Conservation (phyloP, 257 asterid genomes). For the Scutellaria baicalensis region DNA sequence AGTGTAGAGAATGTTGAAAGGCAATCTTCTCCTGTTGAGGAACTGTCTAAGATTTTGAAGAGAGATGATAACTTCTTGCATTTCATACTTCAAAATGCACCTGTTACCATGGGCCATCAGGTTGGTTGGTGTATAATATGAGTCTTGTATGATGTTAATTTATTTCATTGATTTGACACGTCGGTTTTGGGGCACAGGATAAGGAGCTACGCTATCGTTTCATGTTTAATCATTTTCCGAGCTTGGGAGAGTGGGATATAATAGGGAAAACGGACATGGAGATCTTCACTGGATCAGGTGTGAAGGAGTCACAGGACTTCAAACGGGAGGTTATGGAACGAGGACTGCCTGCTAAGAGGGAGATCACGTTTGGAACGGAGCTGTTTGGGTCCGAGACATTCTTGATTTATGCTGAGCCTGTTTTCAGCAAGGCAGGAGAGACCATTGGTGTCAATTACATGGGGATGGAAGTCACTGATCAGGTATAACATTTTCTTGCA, state of each 20-base stretch:
- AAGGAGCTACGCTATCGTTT: constrained; percentile 80
- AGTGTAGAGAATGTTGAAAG: constrained; percentile 73
- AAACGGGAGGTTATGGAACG: constrained; percentile 75
- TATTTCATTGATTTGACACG: no score
- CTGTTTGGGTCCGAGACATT: constrained; percentile 79
- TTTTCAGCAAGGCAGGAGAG: constrained; percentile 83
- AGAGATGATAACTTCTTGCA: constrained; percentile 88
- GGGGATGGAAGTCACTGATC: constrained; percentile 97
- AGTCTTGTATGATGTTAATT: no score
- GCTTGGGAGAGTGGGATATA: constrained; percentile 80
- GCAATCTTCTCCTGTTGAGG: constrained; percentile 84
- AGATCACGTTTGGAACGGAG: constrained; percentile 82
- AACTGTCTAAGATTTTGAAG: constrained; percentile 59
- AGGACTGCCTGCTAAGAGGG: constrained; percentile 79
- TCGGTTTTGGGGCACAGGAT: constrained; percentile 40
- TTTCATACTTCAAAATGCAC: constrained; percentile 87
- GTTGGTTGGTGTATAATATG: constrained; percentile 11
- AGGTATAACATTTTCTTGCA: constrained; percentile 25
- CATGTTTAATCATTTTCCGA: constrained; percentile 91
- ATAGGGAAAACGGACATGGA: constrained; percentile 90
- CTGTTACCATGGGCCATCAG: constrained; percentile 92
- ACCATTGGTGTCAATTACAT: constrained; percentile 82
- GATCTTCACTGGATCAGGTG: constrained; percentile 75
- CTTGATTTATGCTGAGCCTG: constrained; percentile 77
- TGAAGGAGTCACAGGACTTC: constrained; percentile 92